Base-by-base conservation (phyloP, 2,329 filamentous ascomycete species). In the Elsinoe australis region DNA sequence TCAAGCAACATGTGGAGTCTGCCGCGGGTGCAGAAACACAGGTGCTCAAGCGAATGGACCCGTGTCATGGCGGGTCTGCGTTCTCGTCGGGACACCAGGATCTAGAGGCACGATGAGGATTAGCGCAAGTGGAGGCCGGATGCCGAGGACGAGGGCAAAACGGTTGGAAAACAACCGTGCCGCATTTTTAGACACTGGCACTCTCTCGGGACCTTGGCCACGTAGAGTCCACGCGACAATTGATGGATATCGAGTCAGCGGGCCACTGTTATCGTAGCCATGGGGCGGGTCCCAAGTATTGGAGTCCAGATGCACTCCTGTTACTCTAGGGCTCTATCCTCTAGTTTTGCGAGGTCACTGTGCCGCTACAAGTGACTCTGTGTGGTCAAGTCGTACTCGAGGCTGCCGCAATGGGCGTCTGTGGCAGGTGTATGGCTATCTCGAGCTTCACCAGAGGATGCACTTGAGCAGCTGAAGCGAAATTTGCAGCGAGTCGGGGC, bases 391-490 rank as follows among this genome's bases (percentile, higher is more conserved):
- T n/a, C n/a, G n/a, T n/a, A n/a, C n/a, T 18, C 15, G 4, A 35
- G 32, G 32, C 32, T 4, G 32, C 6, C 26, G 7, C 26, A 35
- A 35, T 35, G 32, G 15, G 17, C 6, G 15, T 29, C 26, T 26
- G 28, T 44, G 24, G 31, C 39, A 26, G 24, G 17, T 44, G 14
- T 9, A 12, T 19, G 21, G 39, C 22, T 14, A 29, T 19, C 24
- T 18, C 31, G 39, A 19, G 39, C 39, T 44, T 26, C 39, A 44
- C 39, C n/a, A 26, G 24, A 44, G 39, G 39, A 44, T 44, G 39
- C 39, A 32, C 39, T 44, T 32, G 39, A 44, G 39, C 39, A 32
- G 39, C 24, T 44, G 39, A 44, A 44, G 39, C 39, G 39, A 44
- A 44, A 44, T 44, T 44, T 29, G 39, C 39, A 32, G 24, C 17